phyloP scores from a whole-genome alignment of 179 eudicot species.

The Silene vulgaris region DNA sequence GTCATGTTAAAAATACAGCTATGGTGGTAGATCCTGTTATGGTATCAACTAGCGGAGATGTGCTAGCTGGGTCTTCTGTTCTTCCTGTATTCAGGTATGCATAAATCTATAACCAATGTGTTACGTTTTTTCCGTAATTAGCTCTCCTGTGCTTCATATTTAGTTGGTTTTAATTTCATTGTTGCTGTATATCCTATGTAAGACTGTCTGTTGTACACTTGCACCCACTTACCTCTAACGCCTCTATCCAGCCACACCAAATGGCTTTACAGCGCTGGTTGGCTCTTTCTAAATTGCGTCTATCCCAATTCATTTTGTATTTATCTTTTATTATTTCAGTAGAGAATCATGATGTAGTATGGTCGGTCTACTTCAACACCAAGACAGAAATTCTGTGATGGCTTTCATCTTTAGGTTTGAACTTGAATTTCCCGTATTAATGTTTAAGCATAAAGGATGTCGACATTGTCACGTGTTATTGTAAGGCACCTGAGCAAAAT shows the following conservation, averaged over 20 bases:
- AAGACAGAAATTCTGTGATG: neutral
- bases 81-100: conserved; percentile 58
- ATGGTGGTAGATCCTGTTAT: conserved; percentile 93
- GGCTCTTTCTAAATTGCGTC: neutral
- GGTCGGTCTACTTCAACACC: neutral
- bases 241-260: neutral
- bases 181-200: conserved; percentile 3
- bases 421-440: neutral
- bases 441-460: neutral
- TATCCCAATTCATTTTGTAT: neutral
- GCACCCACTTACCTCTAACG: too few species aligned
- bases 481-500: neutral
- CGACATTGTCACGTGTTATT: neutral
- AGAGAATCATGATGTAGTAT: neutral
- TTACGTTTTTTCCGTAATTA: neutral
- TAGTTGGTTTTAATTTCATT: neutral
- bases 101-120: conserved; percentile 5
- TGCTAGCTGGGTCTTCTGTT: conserved; percentile 66
- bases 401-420: neutral
- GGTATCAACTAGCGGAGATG: conserved; percentile 95
- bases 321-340: neutral
- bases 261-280: neutral
- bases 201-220: neutral
- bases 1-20: conserved; percentile 59
- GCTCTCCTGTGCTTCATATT: neutral